Evolutionary conservation across 768 basidiomycete species (phyloP).

Genomic region (Phlegmacium glaucopus): DNA sequence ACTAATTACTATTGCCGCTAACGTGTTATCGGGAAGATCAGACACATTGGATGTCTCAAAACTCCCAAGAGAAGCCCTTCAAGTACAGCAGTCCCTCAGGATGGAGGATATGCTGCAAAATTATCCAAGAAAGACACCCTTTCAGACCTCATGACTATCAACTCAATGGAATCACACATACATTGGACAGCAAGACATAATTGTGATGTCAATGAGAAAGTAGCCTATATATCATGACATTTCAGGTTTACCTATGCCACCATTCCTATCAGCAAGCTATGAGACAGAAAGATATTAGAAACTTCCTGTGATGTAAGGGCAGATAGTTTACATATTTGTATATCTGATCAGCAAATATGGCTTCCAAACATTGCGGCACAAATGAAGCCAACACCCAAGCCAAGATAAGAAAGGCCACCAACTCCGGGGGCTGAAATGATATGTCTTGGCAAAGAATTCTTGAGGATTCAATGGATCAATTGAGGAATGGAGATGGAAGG

Average conservation of each 20-base stretch:
- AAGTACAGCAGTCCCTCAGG: no score
- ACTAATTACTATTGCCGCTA: no score
- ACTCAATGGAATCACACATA: no score
- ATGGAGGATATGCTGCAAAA: no score
- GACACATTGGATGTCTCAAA: no score
- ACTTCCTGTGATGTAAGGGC: conserved; percentile 24
- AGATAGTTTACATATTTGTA: conserved; percentile 42
- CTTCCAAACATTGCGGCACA: conserved; percentile 45
- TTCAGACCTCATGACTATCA: no score
- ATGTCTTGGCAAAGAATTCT: conserved; percentile 47
- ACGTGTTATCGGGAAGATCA: no score
- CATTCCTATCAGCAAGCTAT: conserved; percentile 51
- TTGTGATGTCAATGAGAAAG: no score
- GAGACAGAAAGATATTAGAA: conserved; percentile 21
- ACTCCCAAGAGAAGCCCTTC: no score
- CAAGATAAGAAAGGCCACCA: conserved; percentile 51
- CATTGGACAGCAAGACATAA: no score
- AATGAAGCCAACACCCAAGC: conserved; percentile 55
- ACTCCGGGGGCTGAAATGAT: conserved; percentile 50
- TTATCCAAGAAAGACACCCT: no score
- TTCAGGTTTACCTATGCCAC: conserved; percentile 68
- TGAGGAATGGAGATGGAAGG: not conserved
- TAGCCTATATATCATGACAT: no score
- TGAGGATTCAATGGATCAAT: not conserved
- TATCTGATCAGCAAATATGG: conserved; percentile 42